These are phyloP conservation scores for Peronospora tabacina DNA, from an alignment of 352 stramenopile genomes.

Conservation along the genomic window DNA sequence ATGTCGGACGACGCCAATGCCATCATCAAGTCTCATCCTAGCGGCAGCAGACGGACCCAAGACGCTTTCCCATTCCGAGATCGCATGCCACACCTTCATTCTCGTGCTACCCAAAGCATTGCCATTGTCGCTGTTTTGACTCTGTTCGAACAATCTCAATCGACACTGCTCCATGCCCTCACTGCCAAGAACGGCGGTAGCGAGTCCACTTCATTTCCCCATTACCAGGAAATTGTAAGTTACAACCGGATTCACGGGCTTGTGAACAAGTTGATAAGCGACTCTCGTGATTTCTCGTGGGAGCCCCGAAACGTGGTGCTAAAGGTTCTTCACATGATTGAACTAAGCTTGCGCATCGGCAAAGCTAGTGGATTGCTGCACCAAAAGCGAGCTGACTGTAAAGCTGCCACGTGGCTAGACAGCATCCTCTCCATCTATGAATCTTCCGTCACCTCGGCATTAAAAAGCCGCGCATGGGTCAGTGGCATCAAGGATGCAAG, in stretches of 20 bases:
- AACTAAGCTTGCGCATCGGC: slow-evolving; percentile 36
- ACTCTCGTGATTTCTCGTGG: slow-evolving; percentile 33
- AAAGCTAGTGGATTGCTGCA: slow-evolving; percentile 27
- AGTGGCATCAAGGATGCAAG: slow-evolving; percentile 34
- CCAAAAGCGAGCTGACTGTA: slow-evolving; percentile 3
- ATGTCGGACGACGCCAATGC: slow-evolving; percentile 7
- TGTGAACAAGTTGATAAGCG: slow-evolving; percentile 26
- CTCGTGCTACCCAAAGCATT: slow-evolving; percentile 25
- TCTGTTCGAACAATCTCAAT: slow-evolving; percentile 35
- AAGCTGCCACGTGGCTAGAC: slow-evolving; percentile 2
- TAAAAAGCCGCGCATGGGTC: slow-evolving; percentile 32
- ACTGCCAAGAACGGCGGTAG: slow-evolving; percentile 8
- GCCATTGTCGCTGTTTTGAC: slow-evolving; percentile 30
- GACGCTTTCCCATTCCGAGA: neutral
- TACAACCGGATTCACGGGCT: slow-evolving; percentile 31
- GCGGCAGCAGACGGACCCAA: neutral
- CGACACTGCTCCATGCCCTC: slow-evolving; percentile 24
- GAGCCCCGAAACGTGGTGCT: slow-evolving; percentile 31
- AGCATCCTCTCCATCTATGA: slow-evolving; percentile 19
- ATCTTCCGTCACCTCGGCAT: slow-evolving; percentile 14
- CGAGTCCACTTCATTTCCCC: slow-evolving; percentile 10
- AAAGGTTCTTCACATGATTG: slow-evolving; percentile 41
- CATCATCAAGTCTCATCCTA: neutral
- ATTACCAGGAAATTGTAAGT: slow-evolving; percentile 26
- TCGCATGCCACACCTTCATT: slow-evolving; percentile 35